Conservation (phyloP, 306 rosid genomes). For the Sicyos baderoa region DNA sequence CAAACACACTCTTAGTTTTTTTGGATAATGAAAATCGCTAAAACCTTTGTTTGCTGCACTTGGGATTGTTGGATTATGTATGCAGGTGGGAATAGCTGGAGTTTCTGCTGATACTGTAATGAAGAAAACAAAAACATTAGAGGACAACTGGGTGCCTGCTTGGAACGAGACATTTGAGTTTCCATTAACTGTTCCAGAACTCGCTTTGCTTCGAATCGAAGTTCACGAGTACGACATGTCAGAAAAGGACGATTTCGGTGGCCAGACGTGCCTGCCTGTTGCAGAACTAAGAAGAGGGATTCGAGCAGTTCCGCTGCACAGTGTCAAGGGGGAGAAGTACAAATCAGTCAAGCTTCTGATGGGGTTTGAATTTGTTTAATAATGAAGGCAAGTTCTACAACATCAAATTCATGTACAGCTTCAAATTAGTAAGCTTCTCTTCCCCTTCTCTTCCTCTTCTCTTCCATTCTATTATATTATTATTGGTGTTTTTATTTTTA, state of each 20-base stretch:
- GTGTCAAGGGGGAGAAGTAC: conserved; percentile 62
- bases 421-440: conserved; percentile 12
- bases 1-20: too few relatives aligned
- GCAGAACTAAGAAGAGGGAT: conserved; percentile 64
- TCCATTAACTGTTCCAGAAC: conserved; percentile 66
- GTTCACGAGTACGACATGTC: conserved; percentile 97
- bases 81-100: conserved; percentile 94
- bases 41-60: background rate
- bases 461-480: conserved; percentile 1
- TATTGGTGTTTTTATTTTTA: background rate
- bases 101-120: conserved; percentile 62
- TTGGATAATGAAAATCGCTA: background rate
- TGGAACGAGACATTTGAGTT: conserved; percentile 80
- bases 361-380: conserved; percentile 63
- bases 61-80: background rate
- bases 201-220: conserved; percentile 81
- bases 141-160: conserved; percentile 77
- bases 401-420: conserved; percentile 15
- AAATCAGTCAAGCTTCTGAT: conserved; percentile 72
- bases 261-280: conserved; percentile 81
- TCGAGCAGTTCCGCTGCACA: conserved; percentile 55
- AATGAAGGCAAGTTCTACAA: background rate
- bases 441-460: background rate
- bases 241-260: conserved; percentile 95
- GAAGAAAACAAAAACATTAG: conserved; percentile 69